Evolutionary conservation across 2,329 filamentous ascomycete species (phyloP), one percentile per base, ranked within the genome.

Genomic region (Stemphylium beticola): DNA sequence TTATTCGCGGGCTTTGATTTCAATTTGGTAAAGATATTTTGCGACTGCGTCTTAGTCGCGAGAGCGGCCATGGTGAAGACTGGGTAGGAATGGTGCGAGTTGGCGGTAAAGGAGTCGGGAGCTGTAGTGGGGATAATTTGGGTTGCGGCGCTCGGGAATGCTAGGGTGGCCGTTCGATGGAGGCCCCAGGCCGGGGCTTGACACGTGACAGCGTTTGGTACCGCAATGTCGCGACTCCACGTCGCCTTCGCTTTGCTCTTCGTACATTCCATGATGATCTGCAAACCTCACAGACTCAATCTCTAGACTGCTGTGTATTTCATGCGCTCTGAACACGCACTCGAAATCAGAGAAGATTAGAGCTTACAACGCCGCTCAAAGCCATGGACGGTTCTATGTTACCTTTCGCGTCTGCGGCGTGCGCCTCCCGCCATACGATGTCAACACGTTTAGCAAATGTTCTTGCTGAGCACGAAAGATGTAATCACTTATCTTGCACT

Each of bases 21-120:
- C 76, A 98, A 82, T 82, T 97, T 97, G 82, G 96, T 91, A 80
- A 99, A 99, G 78, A 99, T 91, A 81, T 93, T 93, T 77, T 93
- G 90, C 79, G 93, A 97, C 82, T 98, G 87, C 75, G 92, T 87
- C 83, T 98, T 99, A 48, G 91, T 89, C 74, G 95, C 95, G 58
- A 81, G 75, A 76, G 82, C 82, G 83, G 82, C 82, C 84, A 86
- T 86, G 60, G 55, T 65, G 68, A 57, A 49, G 54, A 51, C 49
- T 55, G 54, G 37, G 57, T 58, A 64, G 54, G 44, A 68, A 63
- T 62, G 58, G 58, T 15, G 50, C 50, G 50, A 55, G 47, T 39
- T 58, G 53, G 61, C 49, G 58, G 62, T 55, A 64, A 62, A 67
- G 66, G 67, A 65, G 62, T 64, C 55, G 46, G n/a, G 57, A 66